Conservation (phyloP, 192 early-diverging fungal species). For the Kickxella alabastrina region DNA sequence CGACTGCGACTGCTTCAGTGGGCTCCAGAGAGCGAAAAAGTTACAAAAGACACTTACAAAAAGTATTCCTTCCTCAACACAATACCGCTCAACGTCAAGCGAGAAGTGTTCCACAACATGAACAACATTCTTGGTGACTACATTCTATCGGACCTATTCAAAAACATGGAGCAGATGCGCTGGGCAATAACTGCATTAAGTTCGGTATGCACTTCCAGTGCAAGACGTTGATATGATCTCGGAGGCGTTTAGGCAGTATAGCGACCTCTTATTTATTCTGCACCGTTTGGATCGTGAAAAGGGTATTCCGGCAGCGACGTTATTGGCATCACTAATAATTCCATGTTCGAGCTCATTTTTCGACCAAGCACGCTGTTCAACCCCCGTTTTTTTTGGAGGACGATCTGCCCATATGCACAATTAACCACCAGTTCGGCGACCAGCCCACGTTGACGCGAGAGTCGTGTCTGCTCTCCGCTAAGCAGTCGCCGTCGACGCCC, state of each 20-base stretch:
- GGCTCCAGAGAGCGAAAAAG: constrained; percentile 4
- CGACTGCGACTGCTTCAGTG: constrained; percentile 31
- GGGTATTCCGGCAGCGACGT: no score
- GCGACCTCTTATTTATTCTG: constrained; percentile 23
- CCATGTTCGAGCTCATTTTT: constrained; percentile 22
- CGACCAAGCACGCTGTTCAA: constrained; percentile 38
- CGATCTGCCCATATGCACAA: constrained; percentile 24
- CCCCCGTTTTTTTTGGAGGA: constrained; percentile 40
- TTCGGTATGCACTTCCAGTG: constrained; percentile 42
- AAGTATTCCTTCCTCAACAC: constrained; percentile 24
- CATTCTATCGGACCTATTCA: constrained; percentile 19
- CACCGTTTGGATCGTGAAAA: constrained; percentile 4
- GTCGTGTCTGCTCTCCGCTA: constrained; percentile 7
- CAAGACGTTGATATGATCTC: constrained; percentile 24
- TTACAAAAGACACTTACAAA: background rate
- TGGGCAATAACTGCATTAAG: constrained; percentile 36
- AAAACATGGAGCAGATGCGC: constrained; percentile 20
- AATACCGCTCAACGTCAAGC: constrained; percentile 30
- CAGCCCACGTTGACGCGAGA: constrained; percentile 2
- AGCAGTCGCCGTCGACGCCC: background rate
- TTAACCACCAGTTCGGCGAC: constrained; percentile 9
- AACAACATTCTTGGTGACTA: constrained; percentile 13
- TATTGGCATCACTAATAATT: no score
- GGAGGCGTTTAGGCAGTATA: constrained; percentile 35
- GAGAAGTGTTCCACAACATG: constrained; percentile 34